phyloP scores from a whole-genome alignment of 371 early-diverging fungal species.

The Zancudomyces culisetae region DNA sequence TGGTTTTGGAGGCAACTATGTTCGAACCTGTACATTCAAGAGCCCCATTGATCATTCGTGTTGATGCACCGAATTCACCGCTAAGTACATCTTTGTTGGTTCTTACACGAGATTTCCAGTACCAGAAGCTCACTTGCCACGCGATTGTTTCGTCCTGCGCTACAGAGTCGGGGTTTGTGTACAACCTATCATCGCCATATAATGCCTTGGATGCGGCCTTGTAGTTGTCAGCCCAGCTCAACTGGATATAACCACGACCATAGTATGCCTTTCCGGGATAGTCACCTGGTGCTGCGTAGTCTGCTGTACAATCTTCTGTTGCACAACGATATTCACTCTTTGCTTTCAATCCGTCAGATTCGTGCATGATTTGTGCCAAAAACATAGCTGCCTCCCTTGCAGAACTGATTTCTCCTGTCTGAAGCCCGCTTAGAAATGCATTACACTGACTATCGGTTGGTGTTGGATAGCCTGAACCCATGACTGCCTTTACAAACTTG shows the following conservation, averaged over 20 bases:
- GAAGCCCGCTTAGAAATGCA: conserved; percentile 12
- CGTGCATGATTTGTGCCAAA: conserved; percentile 22
- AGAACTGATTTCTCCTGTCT: conserved; percentile 9
- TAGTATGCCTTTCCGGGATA: not conserved
- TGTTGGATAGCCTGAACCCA: conserved; percentile 14
- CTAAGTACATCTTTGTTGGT: not conserved
- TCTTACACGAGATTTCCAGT: conserved; percentile 5
- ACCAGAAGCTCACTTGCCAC: conserved; percentile 5
- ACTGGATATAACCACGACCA: conserved; percentile 13
- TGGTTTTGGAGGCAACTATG: conserved; percentile 19
- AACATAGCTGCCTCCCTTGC: conserved; percentile 26
- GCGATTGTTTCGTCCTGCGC: conserved; percentile 1
- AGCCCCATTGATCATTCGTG: conserved; percentile 8
- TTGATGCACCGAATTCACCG: conserved; percentile 7
- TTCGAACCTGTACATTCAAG: conserved; percentile 14
- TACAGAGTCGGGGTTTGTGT: conserved; percentile 4
- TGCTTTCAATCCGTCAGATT: conserved; percentile 19
- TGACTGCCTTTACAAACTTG: conserved; percentile 17
- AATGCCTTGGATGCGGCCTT: conserved; percentile 4
- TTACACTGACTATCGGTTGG: conserved; percentile 12
- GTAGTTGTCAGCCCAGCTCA: conserved; percentile 11
- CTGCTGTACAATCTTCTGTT: not conserved
- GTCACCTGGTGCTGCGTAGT: not conserved
- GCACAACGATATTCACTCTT: conserved; percentile 18
- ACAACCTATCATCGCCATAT: conserved; percentile 7